phyloP scores from a whole-genome alignment of 2,329 filamentous ascomycete species.

The Trichoderma harzianum region DNA sequence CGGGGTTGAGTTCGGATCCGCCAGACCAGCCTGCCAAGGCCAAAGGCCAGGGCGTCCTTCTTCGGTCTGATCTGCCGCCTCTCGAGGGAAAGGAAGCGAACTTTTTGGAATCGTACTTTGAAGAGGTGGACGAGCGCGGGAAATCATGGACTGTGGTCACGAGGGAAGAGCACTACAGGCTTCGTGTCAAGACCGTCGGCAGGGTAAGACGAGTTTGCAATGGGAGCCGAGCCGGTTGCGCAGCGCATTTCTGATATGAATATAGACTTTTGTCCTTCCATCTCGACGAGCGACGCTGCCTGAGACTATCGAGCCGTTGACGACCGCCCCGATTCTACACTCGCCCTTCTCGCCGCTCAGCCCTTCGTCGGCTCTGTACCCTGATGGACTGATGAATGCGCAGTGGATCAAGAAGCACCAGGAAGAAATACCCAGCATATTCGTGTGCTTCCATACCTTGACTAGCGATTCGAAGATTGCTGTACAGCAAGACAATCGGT shows the following conservation, averaged over 20 bases:
- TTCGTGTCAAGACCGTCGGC: constrained; percentile 70
- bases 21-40: constrained; percentile 48
- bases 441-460: constrained; percentile 77
- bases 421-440: constrained; percentile 72
- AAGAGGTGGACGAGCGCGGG: constrained; percentile 60
- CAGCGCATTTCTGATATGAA: constrained; percentile 27
- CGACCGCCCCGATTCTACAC: constrained; percentile 62
- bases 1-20: constrained; percentile 59
- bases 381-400: constrained; percentile 80
- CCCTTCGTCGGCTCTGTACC: constrained; percentile 77
- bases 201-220: constrained; percentile 60
- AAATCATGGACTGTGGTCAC: constrained; percentile 65
- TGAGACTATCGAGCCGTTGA: constrained; percentile 47
- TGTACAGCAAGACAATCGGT: constrained; percentile 77
- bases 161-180: constrained; percentile 51
- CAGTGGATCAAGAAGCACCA: constrained; percentile 90
- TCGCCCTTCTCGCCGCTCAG: constrained; percentile 90
- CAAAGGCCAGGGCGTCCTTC: constrained; percentile 55
- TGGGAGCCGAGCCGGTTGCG: not conserved
- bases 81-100: constrained; percentile 64
- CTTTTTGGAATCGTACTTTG: constrained; percentile 63
- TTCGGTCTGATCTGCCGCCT: constrained; percentile 68
- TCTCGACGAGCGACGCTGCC: constrained; percentile 55
- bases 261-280: constrained; percentile 54
- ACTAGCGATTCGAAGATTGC: constrained; percentile 69